Percentiles rank a stretch among this genome's conserved stretches.
Conservation (phyloP, 2,329 filamentous ascomycete species). For the Penicillium occitanis region DNA sequence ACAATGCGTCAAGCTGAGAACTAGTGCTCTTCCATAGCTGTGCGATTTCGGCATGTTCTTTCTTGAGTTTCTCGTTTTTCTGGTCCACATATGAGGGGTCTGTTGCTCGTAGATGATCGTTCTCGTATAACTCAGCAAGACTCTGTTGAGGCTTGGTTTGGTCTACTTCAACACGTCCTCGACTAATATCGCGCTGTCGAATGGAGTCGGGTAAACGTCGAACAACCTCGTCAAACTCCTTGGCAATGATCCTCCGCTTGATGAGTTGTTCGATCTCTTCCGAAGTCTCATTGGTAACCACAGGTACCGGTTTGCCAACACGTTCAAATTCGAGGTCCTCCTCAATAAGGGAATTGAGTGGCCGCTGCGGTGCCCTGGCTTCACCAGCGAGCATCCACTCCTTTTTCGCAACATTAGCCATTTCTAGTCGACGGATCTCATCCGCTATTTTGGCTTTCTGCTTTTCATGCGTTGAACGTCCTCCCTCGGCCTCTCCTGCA, state of each 20-base stretch:
- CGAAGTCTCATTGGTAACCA: slow-evolving; percentile 87
- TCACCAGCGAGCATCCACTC: slow-evolving; percentile 91
- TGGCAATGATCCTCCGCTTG: slow-evolving; percentile 84
- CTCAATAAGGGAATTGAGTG: slow-evolving; percentile 87
- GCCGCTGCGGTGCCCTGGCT: slow-evolving; percentile 76
- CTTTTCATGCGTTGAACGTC: slow-evolving; percentile 75
- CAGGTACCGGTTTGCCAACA: slow-evolving; percentile 87
- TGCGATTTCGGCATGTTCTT: slow-evolving; percentile 80
- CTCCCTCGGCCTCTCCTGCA: slow-evolving; percentile 24
- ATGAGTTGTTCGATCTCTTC: slow-evolving; percentile 92
- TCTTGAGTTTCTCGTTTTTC: slow-evolving; percentile 76
- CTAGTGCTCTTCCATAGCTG: slow-evolving; percentile 78
- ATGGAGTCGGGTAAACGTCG: slow-evolving; percentile 75
- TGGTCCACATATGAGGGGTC: slow-evolving; percentile 80
- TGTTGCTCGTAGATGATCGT: slow-evolving; percentile 76
- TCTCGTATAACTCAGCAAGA: slow-evolving; percentile 90
- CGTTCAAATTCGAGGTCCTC: slow-evolving; percentile 96
- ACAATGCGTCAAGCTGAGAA: slow-evolving; percentile 80
- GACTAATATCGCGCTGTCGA: slow-evolving; percentile 61
- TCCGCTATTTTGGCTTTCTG: slow-evolving; percentile 80
- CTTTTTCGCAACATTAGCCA: slow-evolving; percentile 82
- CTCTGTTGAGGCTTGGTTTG: slow-evolving; percentile 85
- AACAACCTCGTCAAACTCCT: slow-evolving; percentile 89
- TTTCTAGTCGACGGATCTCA: slow-evolving; percentile 88
- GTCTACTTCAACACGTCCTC: slow-evolving; percentile 76